Conservation (phyloP, 2,329 filamentous ascomycete species). For the Hypoxylon sp. region DNA sequence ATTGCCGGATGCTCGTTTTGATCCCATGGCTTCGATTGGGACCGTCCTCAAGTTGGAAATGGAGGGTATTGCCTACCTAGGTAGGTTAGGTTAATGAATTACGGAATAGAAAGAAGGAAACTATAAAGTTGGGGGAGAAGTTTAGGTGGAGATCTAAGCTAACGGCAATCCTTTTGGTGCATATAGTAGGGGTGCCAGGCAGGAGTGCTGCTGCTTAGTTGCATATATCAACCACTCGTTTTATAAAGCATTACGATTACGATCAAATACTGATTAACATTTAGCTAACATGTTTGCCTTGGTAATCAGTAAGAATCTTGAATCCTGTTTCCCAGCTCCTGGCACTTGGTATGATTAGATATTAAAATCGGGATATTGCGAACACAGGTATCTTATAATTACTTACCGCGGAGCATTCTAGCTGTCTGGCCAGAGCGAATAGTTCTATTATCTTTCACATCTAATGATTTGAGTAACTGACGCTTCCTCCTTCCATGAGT, state of each 20-base stretch:
- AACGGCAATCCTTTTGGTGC: background rate
- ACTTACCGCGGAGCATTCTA: too few species aligned
- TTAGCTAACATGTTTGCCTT: background rate
- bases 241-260: too few species aligned
- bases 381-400: too few species aligned
- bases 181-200: background rate
- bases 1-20: slow-evolving; percentile 46
- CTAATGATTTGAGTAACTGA: too few species aligned
- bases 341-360: too few species aligned
- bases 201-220: background rate
- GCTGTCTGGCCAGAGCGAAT: background rate
- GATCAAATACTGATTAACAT: background rate
- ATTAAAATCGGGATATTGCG: too few species aligned
- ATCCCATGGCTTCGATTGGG: slow-evolving; percentile 15
- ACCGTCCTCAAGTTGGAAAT: background rate
- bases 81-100: background rate
- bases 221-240: too few species aligned
- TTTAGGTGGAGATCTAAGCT: background rate
- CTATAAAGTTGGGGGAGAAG: background rate
- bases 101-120: background rate
- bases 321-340: background rate
- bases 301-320: background rate
- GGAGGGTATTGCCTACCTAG: background rate
- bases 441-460: too few species aligned
- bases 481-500: background rate